Conservation (phyloP, 305 asterid genomes). For the Fraxinus sp. region DNA sequence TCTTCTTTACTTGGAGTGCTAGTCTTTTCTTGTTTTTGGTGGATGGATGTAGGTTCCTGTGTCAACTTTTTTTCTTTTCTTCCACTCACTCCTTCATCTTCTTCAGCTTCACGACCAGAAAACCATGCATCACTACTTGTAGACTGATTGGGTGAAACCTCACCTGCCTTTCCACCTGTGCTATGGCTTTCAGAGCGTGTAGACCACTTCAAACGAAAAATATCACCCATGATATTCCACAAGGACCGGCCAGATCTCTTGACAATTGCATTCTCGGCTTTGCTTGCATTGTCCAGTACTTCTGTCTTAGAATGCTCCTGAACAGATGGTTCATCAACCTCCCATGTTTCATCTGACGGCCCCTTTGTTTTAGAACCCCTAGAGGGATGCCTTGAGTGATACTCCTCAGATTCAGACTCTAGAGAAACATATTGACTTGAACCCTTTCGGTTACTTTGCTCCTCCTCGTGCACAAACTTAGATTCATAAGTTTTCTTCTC, state of each 20-base stretch:
- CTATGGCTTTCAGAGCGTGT: constrained; percentile 53
- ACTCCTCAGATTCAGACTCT: constrained; percentile 46
- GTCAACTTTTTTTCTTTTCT: constrained; percentile 34
- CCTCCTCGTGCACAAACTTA: constrained; percentile 37
- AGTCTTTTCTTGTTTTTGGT: constrained; percentile 35
- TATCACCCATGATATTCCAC: constrained; percentile 70
- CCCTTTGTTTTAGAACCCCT: constrained; percentile 53
- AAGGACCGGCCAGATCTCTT: constrained; percentile 74
- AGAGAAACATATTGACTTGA: constrained; percentile 29
- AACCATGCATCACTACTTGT: constrained; percentile 68
- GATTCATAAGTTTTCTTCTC: constrained; percentile 45
- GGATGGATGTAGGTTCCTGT: constrained; percentile 35
- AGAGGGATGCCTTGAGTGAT: constrained; percentile 36
- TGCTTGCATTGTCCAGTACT: constrained; percentile 39
- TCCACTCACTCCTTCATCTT: constrained; percentile 39
- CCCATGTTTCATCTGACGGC: constrained; percentile 84
- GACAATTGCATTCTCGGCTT: constrained; percentile 32
- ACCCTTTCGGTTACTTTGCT: constrained; percentile 24
- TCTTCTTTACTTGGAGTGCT: constrained; percentile 36
- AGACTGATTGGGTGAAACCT: constrained; percentile 68
- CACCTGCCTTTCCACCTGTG: constrained; percentile 53
- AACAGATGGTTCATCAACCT: constrained; percentile 47
- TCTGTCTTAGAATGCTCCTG: constrained; percentile 40
- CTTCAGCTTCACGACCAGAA: constrained; percentile 81
- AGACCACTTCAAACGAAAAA: constrained; percentile 63